phyloP scores from a whole-genome alignment of 2,329 filamentous ascomycete species.

The Fusarium sp. region DNA sequence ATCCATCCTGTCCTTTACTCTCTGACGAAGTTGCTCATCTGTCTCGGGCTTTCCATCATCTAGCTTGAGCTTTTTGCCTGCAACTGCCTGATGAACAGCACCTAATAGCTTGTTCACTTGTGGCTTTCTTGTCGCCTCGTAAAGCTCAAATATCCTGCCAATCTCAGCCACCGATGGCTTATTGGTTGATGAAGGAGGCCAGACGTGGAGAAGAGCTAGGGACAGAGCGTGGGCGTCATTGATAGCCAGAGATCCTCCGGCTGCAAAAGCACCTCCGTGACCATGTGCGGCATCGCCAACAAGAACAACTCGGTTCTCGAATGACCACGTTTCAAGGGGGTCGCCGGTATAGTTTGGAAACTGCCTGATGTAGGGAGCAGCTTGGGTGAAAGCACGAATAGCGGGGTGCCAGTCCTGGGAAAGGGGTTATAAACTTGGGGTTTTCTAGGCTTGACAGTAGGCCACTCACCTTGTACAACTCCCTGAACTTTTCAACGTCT shows the following conservation, averaged over 20 bases:
- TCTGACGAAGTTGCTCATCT: background rate
- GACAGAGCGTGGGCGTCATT: constrained; percentile 3
- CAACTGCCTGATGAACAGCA: background rate
- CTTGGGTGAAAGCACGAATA: background rate
- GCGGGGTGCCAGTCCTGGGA: background rate
- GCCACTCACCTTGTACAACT: background rate
- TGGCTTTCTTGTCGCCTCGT: background rate
- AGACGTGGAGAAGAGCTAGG: background rate
- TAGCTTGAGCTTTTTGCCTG: background rate
- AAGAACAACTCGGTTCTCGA: background rate
- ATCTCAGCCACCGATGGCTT: background rate
- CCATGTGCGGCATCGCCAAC: background rate
- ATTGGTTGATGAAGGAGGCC: background rate
- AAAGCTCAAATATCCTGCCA: background rate
- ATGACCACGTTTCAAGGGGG: background rate
- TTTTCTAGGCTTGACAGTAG: background rate
- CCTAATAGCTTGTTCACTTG: background rate
- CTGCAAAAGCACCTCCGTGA: background rate
- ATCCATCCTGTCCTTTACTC: background rate
- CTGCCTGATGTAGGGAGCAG: background rate
- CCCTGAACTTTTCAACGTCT: background rate
- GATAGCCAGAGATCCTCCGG: background rate
- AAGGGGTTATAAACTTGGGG: background rate
- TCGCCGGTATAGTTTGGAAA: background rate
- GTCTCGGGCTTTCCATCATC: background rate